A percentile compares a stretch with the other conserved stretches of the same genome.
These are phyloP conservation scores for Citrullus mucosospermus DNA, from an alignment of 306 rosid species.

Conservation along the genomic window DNA sequence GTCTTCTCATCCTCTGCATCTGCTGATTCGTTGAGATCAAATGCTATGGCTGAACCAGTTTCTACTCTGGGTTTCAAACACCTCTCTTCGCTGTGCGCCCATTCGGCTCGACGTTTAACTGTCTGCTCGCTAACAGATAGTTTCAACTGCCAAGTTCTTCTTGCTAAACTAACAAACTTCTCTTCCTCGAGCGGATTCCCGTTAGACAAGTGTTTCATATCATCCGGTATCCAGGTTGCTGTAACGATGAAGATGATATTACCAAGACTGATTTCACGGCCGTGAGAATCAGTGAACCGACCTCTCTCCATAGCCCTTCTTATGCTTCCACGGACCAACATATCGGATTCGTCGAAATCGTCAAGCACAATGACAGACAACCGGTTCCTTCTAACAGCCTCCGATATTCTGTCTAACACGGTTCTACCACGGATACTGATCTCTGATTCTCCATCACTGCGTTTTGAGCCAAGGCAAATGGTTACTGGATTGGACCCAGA, in stretches of 20 bases:
- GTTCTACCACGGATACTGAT: conserved; percentile 70
- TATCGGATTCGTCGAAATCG: conserved; percentile 64
- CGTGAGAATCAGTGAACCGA: conserved; percentile 65
- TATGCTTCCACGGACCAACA: conserved; percentile 45
- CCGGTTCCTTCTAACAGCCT: conserved; percentile 70
- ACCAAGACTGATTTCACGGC: conserved; percentile 81
- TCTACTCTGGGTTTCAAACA: conserved; percentile 50
- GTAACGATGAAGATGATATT: conserved; percentile 77
- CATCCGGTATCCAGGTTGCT: conserved; percentile 68
- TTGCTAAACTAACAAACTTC: conserved; percentile 43
- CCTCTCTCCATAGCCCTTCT: conserved; percentile 84
- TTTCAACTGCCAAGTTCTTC: conserved; percentile 57
- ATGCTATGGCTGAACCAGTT: conserved; percentile 27
- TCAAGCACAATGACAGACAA: conserved; percentile 73
- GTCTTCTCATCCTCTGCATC: conserved; percentile 46
- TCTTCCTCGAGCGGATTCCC: conserved; percentile 41
- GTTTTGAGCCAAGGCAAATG: conserved; percentile 45
- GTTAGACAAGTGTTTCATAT: conserved; percentile 36
- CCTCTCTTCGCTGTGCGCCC: conserved; percentile 49
- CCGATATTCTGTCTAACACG: conserved; percentile 63
- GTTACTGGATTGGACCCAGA: conserved; percentile 55
- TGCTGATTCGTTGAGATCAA: conserved; percentile 82
- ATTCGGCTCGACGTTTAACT: conserved; percentile 53
- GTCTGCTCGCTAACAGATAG: conserved; percentile 39
- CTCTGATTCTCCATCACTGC: conserved; percentile 46